Evolutionary conservation across 805 yeast genomes (phyloP), one percentile per base, ranked within the genome.

Genomic region (Ogataea neopini): DNA sequence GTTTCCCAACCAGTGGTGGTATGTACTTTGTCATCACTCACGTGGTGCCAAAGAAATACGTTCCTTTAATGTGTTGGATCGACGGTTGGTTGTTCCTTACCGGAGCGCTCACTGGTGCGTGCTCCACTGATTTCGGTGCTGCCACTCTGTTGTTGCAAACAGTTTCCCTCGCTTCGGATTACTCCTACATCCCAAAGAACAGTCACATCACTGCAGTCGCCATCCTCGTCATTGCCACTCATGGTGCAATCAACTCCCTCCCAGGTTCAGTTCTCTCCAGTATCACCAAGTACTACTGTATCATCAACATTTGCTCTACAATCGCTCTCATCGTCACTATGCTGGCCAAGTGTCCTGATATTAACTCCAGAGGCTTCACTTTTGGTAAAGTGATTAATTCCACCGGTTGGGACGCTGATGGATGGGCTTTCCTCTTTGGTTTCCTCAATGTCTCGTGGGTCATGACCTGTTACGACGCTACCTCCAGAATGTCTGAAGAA

Each of bases 391-490:
- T 77, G 45, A 70, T 73, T 39, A 72, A 77, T 55, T 59, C 56
- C 40, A 74, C 81, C 17, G 79, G 79, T 41, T 81, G 84, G 81
- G 60, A 69, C 19, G 59, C 67, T 4, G 67, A 69, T 40, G 84
- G 84, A 3, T 80, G 82, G 77, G 74, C 83, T 3, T 80, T 79
- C 60, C 59, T 80, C 57, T 76, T 76, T 48, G 75, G 79, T n/a
- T 77, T 78, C 74, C 68, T 76, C 62, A 80, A 80, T 33, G 79
- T 76, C 14, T 72, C 80, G 34, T 78, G 83, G 83, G 80, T 80
- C 49, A 77, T 77, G 71, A 80, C 82, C 22, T 74, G 79, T 25
- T 78, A 77, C 57, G 83, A 78, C 61, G 76, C 81, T 20, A 74
- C 78, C 29, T 72, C 79, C 39, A 77, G 79, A 65, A 75, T 78